Base-by-base conservation (phyloP, 768 basidiomycete species). In the Suillus luteus region DNA sequence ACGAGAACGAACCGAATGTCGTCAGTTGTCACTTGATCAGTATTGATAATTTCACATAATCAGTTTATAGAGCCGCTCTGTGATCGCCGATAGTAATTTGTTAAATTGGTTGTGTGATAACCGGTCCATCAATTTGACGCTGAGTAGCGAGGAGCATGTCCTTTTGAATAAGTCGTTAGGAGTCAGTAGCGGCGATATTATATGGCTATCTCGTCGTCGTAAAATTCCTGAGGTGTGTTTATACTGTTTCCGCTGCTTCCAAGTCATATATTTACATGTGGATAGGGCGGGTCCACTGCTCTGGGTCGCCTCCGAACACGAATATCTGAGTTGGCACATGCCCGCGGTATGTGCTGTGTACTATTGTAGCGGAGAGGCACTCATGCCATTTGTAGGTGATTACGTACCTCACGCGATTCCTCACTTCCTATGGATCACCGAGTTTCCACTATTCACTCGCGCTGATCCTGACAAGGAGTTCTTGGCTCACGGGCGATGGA, bases 351-450 rank as follows among this genome's bases (percentile, higher is more conserved):
- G 79, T 71, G 41, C 46, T 64, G 71, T 65, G 62, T 48, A 49
- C 65, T 62, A 57, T 52, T 60, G 44, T 49, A 15, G 43, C 40
- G 59, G 46, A 49, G 43, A 40, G 55, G 62, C 40, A 43, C 61
- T 55, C 68, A 60, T 69, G 60, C 64, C 37, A 54, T 62, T 67
- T 69, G 57, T 69, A 90, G 91, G 88, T 59, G 82, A 86, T 57
- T 81, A 88, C 63, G 75, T 73, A 17, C 80, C 89, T 12, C 77
- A 87, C 3, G 61, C 80, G 35, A 76, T 77, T 31, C 93, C 93
- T 55, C 90, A 93, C 74, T 96, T 98, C 76, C 81, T 96, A 22
- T 98, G 96, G 96, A 86, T 98, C 60, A 96, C 94, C 5, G 95
- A 96, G 74, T 97, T 97, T 74, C 96, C 96, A 15, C 82, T 98